Conservation (phyloP, 768 basidiomycete species). For the Sarcodon aspratus region DNA sequence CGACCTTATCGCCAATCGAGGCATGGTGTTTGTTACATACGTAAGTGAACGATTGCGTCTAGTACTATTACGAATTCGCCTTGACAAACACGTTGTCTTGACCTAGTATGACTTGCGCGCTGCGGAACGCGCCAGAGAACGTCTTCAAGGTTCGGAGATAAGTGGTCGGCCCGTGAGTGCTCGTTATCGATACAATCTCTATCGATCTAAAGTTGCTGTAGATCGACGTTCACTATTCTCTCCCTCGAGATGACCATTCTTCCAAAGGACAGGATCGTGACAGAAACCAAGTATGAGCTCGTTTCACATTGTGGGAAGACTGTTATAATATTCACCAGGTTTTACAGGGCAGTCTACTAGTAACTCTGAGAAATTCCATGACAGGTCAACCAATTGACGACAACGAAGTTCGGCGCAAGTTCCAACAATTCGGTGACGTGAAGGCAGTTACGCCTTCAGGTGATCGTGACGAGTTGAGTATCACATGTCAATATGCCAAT, state of each 20-base stretch:
- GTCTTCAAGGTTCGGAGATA: conserved; percentile 82
- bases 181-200: background rate
- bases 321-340: conserved; percentile 27
- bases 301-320: background rate
- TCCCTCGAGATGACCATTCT: conserved; percentile 69
- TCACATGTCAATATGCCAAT: background rate
- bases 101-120: conserved; percentile 82
- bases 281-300: conserved; percentile 66
- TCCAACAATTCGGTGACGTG: conserved; percentile 86
- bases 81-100: background rate
- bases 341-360: conserved; percentile 76
- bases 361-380: conserved; percentile 63
- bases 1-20: conserved; percentile 85
- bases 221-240: conserved; percentile 98
- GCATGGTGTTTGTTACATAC: conserved; percentile 99
- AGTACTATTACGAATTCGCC: background rate
- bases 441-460: conserved; percentile 62
- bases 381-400: conserved; percentile 67
- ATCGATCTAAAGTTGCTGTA: conserved; percentile 19
- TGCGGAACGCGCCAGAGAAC: conserved; percentile 85
- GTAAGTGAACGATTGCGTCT: conserved; percentile 40
- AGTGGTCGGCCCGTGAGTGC: conserved; percentile 79
- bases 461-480: conserved; percentile 48
- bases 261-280: conserved; percentile 57
- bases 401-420: conserved; percentile 74